Percentiles rank a stretch among this genome's conserved stretches.
Conservation (phyloP, 495 filamentous ascomycete species). For the Aspergillus biplanus region DNA sequence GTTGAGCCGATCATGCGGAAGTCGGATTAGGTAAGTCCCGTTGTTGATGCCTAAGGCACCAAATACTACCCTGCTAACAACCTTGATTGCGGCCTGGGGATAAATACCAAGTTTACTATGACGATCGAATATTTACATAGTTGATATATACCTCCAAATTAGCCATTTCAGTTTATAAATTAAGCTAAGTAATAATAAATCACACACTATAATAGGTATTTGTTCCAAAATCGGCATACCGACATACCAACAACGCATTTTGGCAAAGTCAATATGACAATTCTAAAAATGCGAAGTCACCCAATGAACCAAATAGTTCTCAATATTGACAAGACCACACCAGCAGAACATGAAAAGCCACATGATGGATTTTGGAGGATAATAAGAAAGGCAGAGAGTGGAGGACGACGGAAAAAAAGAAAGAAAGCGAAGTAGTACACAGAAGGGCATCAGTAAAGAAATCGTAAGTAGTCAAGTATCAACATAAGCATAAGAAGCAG, state of each 20-base stretch:
- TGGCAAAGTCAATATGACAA: neutral
- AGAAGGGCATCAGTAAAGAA: constrained; percentile 13
- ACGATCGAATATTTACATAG: too few relatives aligned
- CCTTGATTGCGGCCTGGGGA: too few relatives aligned
- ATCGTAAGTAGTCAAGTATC: constrained; percentile 30
- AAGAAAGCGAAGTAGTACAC: constrained; percentile 1
- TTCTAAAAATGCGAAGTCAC: neutral
- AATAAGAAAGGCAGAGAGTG: constrained; percentile 1
- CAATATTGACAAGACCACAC: neutral
- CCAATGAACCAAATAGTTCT: neutral
- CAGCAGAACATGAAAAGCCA: neutral
- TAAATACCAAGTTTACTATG: too few relatives aligned
- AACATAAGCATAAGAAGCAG: constrained; percentile 27
- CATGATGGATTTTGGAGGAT: neutral
- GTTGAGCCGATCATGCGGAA: constrained; percentile 48
- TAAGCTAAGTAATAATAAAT: constrained; percentile 6
- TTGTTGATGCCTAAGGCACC: constrained; percentile 21
- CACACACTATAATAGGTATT: constrained; percentile 3
- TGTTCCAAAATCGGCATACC: constrained; percentile 8
- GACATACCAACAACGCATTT: constrained; percentile 4
- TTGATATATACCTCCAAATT: too few relatives aligned
- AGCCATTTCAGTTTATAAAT: neutral
- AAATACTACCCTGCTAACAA: neutral
- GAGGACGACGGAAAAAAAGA: constrained; percentile 10
- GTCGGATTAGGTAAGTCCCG: constrained; percentile 37